phyloP scores from a whole-genome alignment of 768 basidiomycete species.

The Rhodocollybia butyracea region DNA sequence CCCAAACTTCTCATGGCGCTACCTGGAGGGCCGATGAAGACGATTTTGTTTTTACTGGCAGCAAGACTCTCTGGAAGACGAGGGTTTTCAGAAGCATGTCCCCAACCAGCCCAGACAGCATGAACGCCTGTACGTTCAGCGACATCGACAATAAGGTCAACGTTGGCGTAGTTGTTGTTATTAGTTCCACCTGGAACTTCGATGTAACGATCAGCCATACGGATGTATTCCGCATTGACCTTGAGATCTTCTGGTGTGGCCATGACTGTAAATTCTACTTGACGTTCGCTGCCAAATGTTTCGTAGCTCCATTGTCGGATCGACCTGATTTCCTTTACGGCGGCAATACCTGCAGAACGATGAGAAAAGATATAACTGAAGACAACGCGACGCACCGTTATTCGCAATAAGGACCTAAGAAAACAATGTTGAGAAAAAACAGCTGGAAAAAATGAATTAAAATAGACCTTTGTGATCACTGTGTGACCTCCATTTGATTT shows the following conservation, averaged over 20 bases:
- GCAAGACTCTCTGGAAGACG: slow-evolving; percentile 91
- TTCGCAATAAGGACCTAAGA: slow-evolving; percentile 94
- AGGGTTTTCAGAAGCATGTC: slow-evolving; percentile 98
- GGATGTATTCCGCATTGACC: slow-evolving; percentile 99
- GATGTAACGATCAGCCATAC: slow-evolving; percentile 99
- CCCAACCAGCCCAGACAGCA: slow-evolving; percentile 99
- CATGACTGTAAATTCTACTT: slow-evolving; percentile 99
- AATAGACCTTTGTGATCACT: slow-evolving; percentile 96
- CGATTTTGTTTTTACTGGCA: slow-evolving; percentile 91
- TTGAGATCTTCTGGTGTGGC: slow-evolving; percentile 98
- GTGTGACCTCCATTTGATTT: slow-evolving; percentile 91
- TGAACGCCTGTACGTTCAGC: slow-evolving; percentile 97
- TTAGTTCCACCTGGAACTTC: slow-evolving; percentile 98
- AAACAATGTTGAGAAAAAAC: slow-evolving; percentile 7
- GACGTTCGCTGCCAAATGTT: slow-evolving; percentile 94
- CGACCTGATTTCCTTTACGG: slow-evolving; percentile 98
- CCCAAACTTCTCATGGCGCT: slow-evolving; percentile 98
- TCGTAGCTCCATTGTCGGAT: slow-evolving; percentile 99
- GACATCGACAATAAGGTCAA: slow-evolving; percentile 97
- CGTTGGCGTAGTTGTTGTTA: slow-evolving; percentile 99
- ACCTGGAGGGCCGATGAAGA: slow-evolving; percentile 98
- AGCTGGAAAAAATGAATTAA: background rate
- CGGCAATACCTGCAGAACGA: slow-evolving; percentile 78
- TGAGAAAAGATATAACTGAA: slow-evolving; percentile 8
- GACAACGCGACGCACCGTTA: slow-evolving; percentile 60